Evolutionary conservation across 108 stramenopile species (phyloP), one percentile per base, ranked within the genome.

Genomic region (Discostella stelligeroides): DNA sequence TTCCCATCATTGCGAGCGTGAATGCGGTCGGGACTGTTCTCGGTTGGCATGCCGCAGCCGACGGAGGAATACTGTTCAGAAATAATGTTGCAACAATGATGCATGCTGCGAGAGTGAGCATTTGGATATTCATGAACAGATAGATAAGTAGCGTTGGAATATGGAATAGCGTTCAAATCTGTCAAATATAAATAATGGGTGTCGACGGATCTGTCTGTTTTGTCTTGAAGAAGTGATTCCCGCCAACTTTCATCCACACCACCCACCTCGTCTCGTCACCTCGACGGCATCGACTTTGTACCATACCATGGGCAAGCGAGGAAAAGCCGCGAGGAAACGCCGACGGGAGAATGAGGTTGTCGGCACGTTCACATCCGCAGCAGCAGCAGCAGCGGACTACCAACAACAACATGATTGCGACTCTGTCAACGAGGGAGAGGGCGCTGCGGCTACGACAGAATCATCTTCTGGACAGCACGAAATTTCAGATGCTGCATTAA

Each of bases 401-500:
- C 21, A 18, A 53, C 21, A 2, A 18, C 21, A 53, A 11, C 1
- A 53, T 23, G 23, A 53, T 24, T 18, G 11, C 17, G 23, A 53
- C 51, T 20, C 17, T 18, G 20, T 11, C 17, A 21, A 53, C 23
- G 51, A 24, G 21, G 21, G 15, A 48, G 56, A 48, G 3, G 27
- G 55, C 15, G 57, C 39, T 0, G 3, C 9, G 29, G 23, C 15
- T 3, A 45, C 7, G 30, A 25, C 12, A 24, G 27, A n/a, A n/a
- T n/a, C n/a, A n/a, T n/a, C n/a, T n/a, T n/a, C 24, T 14, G 41
- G 46, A 6, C 1, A 45, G 38, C 66, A 67, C 38, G 54, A 41
- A 4, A 69, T 69, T 59, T 59, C 68, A 56, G 57, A 69, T 29
- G 57, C n/a, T 29, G 68, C 42, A 8, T 34, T 69, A 29, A 46